These are phyloP conservation scores for Claviceps sp. DNA, from an alignment of 2,329 filamentous ascomycete species.

Conservation along the genomic window DNA sequence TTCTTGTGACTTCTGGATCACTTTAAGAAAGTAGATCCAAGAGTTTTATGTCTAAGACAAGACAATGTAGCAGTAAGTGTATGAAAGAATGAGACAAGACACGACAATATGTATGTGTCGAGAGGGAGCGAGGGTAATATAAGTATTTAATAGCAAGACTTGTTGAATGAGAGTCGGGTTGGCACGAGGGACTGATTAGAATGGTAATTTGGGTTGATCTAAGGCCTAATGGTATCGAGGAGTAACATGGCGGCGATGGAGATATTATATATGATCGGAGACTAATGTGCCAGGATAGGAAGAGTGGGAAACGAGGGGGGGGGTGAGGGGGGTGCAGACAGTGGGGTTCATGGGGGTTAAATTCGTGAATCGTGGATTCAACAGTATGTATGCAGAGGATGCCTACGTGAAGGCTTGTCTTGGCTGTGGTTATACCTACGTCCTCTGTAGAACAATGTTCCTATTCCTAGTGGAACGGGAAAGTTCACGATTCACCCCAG, in stretches of 20 bases:
- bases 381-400: background rate
- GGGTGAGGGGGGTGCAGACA: background rate
- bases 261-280: conserved; percentile 9
- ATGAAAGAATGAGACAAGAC: background rate
- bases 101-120: background rate
- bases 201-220: background rate
- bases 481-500: conserved; percentile 6
- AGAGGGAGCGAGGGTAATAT: background rate
- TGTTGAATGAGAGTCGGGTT: background rate
- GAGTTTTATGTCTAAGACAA: background rate
- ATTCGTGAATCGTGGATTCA: background rate
- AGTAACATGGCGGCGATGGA: conserved; percentile 5
- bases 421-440: too few species aligned
- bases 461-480: conserved; percentile 4
- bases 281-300: conserved; percentile 6
- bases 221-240: conserved; percentile 3
- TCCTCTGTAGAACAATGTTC: too few species aligned
- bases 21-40: background rate
- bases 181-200: background rate
- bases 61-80: background rate
- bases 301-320: background rate
- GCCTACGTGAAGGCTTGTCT: too few species aligned
- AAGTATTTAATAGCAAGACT: background rate
- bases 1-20: background rate
- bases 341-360: conserved; percentile 1